phyloP scores from a whole-genome alignment of 257 asterid species.

The Mitragyna speciosa region DNA sequence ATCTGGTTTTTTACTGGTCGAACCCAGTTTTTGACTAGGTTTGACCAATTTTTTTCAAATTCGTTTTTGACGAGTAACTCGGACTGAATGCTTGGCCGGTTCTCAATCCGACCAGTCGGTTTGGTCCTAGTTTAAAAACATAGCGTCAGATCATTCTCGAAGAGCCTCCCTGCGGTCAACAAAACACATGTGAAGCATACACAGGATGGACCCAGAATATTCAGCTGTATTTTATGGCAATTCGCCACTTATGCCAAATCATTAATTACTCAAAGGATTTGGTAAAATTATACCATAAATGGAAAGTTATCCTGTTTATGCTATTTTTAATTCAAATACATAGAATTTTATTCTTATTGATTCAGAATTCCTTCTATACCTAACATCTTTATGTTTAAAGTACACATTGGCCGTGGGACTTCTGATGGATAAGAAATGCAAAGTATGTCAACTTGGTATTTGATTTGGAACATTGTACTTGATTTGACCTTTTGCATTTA shows the following conservation, averaged over 20 bases:
- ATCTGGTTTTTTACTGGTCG: too few species aligned
- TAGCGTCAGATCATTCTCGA: neutral
- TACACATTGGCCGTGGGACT: neutral
- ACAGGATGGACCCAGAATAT: too few species aligned
- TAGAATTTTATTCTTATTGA: neutral
- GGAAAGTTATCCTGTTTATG: neutral
- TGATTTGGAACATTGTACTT: neutral
- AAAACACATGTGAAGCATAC: too few species aligned
- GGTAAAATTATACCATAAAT: too few species aligned
- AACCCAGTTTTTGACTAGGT: too few species aligned
- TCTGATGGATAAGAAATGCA: neutral
- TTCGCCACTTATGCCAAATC: neutral
- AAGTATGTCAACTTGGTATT: too few species aligned
- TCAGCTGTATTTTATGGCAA: neutral
- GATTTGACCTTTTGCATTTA: neutral
- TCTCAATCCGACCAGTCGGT: too few species aligned
- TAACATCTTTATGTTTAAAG: neutral
- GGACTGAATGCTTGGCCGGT: too few species aligned
- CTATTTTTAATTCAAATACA: neutral
- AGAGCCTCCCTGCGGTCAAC: too few species aligned
- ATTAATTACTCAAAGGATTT: neutral
- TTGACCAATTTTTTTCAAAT: too few species aligned
- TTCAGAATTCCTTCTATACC: neutral
- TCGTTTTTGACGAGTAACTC: too few species aligned
- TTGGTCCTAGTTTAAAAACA: too few species aligned